Conservation (phyloP, 2,329 filamentous ascomycete species). For the Clonostachys rhizophaga region DNA sequence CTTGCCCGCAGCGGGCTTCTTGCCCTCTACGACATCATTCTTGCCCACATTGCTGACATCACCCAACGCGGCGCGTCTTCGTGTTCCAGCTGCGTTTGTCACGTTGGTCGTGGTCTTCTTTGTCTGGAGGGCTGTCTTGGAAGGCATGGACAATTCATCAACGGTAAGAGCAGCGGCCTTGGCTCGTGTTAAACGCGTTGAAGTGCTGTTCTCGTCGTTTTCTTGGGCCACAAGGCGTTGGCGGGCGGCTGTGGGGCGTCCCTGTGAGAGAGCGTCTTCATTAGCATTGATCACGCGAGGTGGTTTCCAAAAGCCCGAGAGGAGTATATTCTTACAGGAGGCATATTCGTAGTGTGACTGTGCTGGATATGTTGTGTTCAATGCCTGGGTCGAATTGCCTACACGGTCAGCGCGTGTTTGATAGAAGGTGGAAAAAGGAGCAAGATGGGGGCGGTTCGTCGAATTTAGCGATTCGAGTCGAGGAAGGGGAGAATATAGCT, state of each 20-base stretch:
- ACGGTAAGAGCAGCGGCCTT: conserved; percentile 75
- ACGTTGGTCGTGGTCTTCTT: conserved; percentile 59
- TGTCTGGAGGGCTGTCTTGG: conserved; percentile 62
- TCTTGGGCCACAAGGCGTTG: conserved; percentile 79
- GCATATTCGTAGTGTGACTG: conserved; percentile 22
- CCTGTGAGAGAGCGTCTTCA: too few species aligned
- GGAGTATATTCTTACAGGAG: conserved; percentile 21
- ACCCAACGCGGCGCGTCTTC: conserved; percentile 80
- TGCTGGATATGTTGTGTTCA: conserved; percentile 8
- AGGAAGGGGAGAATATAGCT: too few species aligned
- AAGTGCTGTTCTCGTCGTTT: conserved; percentile 84
- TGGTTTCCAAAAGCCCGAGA: too few species aligned
- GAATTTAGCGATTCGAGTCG: background rate
- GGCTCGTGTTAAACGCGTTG: conserved; percentile 85
- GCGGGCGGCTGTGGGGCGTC: conserved; percentile 27
- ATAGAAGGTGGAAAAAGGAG: background rate
- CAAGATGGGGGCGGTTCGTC: background rate
- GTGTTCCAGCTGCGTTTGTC: conserved; percentile 41
- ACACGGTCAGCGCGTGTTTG: background rate
- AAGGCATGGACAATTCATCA: conserved; percentile 53
- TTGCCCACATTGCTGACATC: conserved; percentile 97
- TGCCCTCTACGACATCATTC: conserved; percentile 63
- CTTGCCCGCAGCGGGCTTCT: conserved; percentile 66
- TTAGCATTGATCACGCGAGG: too few species aligned
- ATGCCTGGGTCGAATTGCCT: conserved; percentile 4